phyloP scores from a whole-genome alignment of 176 grass and related monocot genomes.

The Eremochloa ophiuroides region DNA sequence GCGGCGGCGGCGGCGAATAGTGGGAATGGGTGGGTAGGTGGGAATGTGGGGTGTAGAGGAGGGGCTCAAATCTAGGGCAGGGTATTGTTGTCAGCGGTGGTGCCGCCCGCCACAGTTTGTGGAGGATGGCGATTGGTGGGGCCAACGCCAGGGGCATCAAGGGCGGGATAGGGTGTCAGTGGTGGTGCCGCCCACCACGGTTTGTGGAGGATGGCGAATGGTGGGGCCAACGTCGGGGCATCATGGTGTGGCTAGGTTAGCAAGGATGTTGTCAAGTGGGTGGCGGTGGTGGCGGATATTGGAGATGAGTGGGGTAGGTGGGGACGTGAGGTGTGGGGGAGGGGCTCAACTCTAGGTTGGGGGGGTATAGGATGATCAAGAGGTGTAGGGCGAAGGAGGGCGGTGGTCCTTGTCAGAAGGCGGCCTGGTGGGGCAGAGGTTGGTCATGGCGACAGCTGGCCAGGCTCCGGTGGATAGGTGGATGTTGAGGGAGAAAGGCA shows the following conservation, averaged over 20 bases:
- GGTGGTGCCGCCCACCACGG: neutral
- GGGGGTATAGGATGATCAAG: neutral
- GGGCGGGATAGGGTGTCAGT: neutral
- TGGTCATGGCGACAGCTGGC: no score
- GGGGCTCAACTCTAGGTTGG: no score
- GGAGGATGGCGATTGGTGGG: no score
- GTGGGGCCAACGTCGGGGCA: neutral
- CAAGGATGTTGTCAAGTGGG: neutral
- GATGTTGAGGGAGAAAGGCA: no score
- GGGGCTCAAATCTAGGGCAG: neutral
- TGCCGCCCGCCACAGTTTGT: no score
- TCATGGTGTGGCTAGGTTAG: neutral
- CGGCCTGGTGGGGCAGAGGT: neutral
- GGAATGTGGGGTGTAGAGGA: neutral
- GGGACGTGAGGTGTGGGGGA: no score
- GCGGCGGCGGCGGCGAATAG: neutral
- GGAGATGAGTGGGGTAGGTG: neutral
- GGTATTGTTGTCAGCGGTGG: no score
- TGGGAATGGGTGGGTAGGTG: neutral
- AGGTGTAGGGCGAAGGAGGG: neutral
- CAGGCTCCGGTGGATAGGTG: neutral
- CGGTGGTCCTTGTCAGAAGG: neutral
- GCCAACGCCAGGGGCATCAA: no score
- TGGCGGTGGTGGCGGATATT: neutral
- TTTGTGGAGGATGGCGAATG: neutral